A percentile compares a stretch with the other conserved stretches of the same genome.
phyloP scores from a whole-genome alignment of 345 rosid genomes.

The Syzygium oleosum region DNA sequence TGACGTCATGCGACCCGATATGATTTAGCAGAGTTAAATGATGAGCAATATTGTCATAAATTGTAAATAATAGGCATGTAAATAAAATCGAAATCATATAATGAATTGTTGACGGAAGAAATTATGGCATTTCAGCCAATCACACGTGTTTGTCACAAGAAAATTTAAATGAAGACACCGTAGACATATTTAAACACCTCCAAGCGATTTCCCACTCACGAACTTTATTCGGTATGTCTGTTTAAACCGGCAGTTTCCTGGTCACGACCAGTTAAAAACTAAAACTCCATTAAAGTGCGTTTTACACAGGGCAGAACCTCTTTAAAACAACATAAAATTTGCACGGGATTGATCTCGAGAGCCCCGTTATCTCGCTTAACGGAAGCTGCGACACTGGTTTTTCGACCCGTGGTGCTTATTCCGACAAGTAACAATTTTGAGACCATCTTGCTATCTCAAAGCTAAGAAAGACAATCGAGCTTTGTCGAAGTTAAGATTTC shows the following conservation, averaged over 20 bases:
- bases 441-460: not conserved
- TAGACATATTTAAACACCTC: not conserved
- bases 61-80: not conserved
- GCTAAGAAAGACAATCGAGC: not conserved
- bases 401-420: too few species aligned
- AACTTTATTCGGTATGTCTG: not conserved
- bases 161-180: not conserved
- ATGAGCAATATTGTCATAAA: not conserved
- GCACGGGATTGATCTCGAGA: fast-evolving
- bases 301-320: not conserved
- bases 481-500: not conserved
- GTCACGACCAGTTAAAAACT: not conserved
- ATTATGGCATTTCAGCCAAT: not conserved
- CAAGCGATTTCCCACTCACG: fast-evolving
- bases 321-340: not conserved
- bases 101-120: not conserved
- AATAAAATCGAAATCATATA: not conserved
- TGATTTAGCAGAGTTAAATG: not conserved
- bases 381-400: too few species aligned
- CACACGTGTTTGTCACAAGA: not conserved
- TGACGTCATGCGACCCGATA: not conserved
- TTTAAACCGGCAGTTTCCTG: not conserved
- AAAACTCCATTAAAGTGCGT: not conserved
- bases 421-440: not conserved
- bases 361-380: not conserved